Evolutionary conservation across 2,329 filamentous ascomycete genomes (phyloP).

Genomic region (Thielaviopsis populi): DNA sequence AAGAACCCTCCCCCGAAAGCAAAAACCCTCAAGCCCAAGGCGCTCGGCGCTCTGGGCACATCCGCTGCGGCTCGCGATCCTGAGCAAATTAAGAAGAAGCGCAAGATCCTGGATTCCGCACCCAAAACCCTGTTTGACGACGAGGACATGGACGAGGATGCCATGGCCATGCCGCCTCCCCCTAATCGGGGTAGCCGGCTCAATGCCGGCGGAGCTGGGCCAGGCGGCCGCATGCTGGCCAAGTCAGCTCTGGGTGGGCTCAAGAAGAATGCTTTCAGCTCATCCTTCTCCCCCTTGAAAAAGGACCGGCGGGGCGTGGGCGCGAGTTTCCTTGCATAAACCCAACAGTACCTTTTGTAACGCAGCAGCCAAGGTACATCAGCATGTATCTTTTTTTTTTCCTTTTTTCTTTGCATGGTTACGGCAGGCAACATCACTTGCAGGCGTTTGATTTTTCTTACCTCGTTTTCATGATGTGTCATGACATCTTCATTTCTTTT

Average conservation of each 20-base stretch:
- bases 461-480: background rate
- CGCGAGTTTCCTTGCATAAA: slow-evolving; percentile 43
- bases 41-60: background rate
- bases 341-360: background rate
- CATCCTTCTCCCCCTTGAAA: slow-evolving; percentile 57
- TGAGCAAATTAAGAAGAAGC: slow-evolving; percentile 50
- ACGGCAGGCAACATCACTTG: background rate
- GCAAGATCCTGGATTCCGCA: slow-evolving; percentile 43
- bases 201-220: slow-evolving; percentile 16
- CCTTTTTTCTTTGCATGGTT: slow-evolving; percentile 4
- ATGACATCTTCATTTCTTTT: slow-evolving; percentile 1
- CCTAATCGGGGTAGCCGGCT: slow-evolving; percentile 11
- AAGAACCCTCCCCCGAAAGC: slow-evolving; percentile 4
- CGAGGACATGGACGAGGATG: slow-evolving; percentile 32
- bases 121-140: slow-evolving; percentile 52
- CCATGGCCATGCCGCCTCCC: background rate
- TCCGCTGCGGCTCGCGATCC: slow-evolving; percentile 20
- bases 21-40: slow-evolving; percentile 17
- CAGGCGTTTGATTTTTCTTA: background rate
- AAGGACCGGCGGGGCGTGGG: slow-evolving; percentile 47
- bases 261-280: slow-evolving; percentile 30
- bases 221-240: background rate
- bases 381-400: background rate
- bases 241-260: slow-evolving; percentile 20
- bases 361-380: background rate